Conservation (phyloP, 805 yeast genomes). For the Ascoidea asiatica region DNA sequence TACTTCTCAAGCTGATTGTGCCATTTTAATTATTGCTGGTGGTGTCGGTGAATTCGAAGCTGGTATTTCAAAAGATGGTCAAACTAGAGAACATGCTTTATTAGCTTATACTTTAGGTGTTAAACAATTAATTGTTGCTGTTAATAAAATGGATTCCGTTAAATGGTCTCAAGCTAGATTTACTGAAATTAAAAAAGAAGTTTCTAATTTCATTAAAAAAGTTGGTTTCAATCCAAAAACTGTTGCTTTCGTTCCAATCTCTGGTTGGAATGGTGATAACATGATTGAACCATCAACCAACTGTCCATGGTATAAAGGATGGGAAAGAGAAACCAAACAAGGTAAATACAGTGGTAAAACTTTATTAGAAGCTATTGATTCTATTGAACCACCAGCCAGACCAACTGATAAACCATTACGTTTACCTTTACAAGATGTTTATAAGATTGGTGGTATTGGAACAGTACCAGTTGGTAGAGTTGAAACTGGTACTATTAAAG, state of each 20-base stretch:
- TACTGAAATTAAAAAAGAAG: conserved; percentile 65
- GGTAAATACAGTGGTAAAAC: conserved; percentile 68
- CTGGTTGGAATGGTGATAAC: conserved; percentile 92
- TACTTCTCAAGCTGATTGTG: conserved; percentile 90
- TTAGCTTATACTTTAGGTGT: conserved; percentile 86
- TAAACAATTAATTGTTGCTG: conserved; percentile 74
- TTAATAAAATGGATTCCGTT: conserved; percentile 92
- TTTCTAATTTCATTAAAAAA: conserved; percentile 70
- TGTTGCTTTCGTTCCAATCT: conserved; percentile 80
- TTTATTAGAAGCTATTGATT: conserved; percentile 73
- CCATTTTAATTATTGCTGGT: conserved; percentile 81
- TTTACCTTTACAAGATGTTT: conserved; percentile 82
- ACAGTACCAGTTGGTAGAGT: conserved; percentile 92
- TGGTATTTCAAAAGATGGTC: conserved; percentile 90
- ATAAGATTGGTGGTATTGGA: conserved; percentile 88
- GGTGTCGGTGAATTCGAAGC: conserved; percentile 94
- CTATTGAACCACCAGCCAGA: conserved; percentile 68
- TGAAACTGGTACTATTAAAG: conserved; percentile 84
- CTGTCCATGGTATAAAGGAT: conserved; percentile 84
- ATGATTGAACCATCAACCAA: conserved; percentile 73
- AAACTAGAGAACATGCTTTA: conserved; percentile 90
- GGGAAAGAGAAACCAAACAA: conserved; percentile 67
- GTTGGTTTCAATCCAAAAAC: conserved; percentile 76
- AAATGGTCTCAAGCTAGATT: conserved; percentile 76
- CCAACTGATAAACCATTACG: conserved; percentile 82